Evolutionary conservation across 139 green algal species (phyloP).

Genomic region (Haematococcus sp.): DNA sequence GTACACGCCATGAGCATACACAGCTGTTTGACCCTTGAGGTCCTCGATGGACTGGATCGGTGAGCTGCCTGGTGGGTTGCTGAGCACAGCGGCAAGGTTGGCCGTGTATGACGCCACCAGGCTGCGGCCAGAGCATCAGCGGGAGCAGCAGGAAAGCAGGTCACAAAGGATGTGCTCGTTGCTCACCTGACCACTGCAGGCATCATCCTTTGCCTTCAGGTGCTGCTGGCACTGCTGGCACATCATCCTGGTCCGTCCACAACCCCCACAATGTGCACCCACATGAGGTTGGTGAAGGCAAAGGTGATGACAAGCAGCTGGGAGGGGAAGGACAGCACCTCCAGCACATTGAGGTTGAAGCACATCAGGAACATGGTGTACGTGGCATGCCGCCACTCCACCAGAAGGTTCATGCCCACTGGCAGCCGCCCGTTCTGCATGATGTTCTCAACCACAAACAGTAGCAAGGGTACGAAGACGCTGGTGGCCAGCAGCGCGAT

Average conservation of each 20-base stretch:
- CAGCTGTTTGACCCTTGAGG: background rate
- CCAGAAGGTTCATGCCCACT: background rate
- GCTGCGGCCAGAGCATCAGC: too few relatives aligned
- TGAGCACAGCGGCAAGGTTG: slow-evolving; percentile 8
- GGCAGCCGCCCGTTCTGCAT: slow-evolving; percentile 7
- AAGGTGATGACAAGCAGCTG: slow-evolving; percentile 7
- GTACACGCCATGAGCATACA: background rate
- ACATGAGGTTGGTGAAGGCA: slow-evolving; percentile 7
- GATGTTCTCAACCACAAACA: slow-evolving; percentile 8
- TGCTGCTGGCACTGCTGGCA: too few relatives aligned
- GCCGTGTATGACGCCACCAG: slow-evolving; percentile 1
- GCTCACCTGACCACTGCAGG: too few relatives aligned
- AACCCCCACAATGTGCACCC: too few relatives aligned
- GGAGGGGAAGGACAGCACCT: background rate
- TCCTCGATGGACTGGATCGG: background rate
- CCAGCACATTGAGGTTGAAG: slow-evolving; percentile 7
- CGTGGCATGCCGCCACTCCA: slow-evolving; percentile 5
- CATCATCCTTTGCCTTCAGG: too few relatives aligned
- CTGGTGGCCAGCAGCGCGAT: background rate
- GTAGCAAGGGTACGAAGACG: background rate
- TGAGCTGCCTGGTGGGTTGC: background rate
- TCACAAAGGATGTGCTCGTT: too few relatives aligned
- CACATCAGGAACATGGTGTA: slow-evolving; percentile 6
- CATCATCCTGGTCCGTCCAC: too few relatives aligned
- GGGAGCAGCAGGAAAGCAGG: too few relatives aligned